Evolutionary conservation across 148 eudicot species (phyloP), one percentile per base, ranked within the genome.

Genomic region (Fagopyrum esculentum): DNA sequence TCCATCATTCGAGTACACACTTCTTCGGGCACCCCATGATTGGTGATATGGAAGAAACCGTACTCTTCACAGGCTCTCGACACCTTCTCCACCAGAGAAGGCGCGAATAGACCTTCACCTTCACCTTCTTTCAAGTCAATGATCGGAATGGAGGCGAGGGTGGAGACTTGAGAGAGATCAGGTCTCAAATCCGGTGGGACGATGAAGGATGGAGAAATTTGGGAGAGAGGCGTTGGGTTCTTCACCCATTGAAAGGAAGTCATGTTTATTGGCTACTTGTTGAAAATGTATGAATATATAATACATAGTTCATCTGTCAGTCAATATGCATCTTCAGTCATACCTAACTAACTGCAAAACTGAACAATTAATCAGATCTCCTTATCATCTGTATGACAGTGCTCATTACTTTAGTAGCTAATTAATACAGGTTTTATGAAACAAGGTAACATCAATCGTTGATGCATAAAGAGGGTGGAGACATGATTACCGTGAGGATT

Each of bases 181-280:
- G 86, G 86, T 74, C 81, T 72, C 47, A 22, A 59, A 26, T 78
- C 81, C 11, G 55, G 75, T 0, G 83, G 83, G 17, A 80, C 81
- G n/a, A 76, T 80, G 73, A 73, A 79, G 15, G 79, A 46, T 4
- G 77, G 71, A 4, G 77, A 30, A 1, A 82, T 45, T 9, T 71
- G 50, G 9, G 82, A 76, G 16, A 78, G 75, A 7, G 77, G 30
- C 68, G 55, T 13, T 17, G 29, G 48, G 0, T 45, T 54, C 19
- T 82, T 79, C 50, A 81, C 81, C 82, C 84, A 82, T 56, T 49
- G 72, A 48, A 82, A 79, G 17, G 70, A 8, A 22, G 49, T 9
- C 64, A 73, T 55, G 35, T 26, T 48, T 11, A 6, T 7, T 3
- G 61, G 6, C 9, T 7, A 10, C 7, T 12, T 22, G 1, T 13